Conservation (phyloP, 441 rosid genomes). For the Kokia cookei region DNA sequence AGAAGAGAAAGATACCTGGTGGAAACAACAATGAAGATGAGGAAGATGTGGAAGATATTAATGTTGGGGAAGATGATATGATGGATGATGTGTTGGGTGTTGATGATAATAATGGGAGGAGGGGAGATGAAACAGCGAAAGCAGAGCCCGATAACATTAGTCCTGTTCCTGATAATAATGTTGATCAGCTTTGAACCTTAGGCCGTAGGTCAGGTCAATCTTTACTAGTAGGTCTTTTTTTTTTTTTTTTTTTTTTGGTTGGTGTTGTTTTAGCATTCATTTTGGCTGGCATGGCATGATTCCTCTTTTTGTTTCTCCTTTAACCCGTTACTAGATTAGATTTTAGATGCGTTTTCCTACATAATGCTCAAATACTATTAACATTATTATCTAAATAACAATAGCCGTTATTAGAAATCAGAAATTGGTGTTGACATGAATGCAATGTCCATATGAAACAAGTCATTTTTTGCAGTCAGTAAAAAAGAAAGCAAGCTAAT, state of each 20-base stretch:
- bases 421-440: too few relatives aligned
- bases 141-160: constrained; percentile 31
- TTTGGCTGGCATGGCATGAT: background rate
- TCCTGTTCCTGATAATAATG: constrained; percentile 20
- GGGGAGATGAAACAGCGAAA: constrained; percentile 32
- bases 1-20: constrained; percentile 76
- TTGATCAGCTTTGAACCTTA: constrained; percentile 4
- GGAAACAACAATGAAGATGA: constrained; percentile 64
- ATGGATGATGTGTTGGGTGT: constrained; percentile 79
- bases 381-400: too few relatives aligned
- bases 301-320: background rate
- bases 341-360: background rate
- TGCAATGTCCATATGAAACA: too few relatives aligned
- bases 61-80: constrained; percentile 81
- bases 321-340: background rate
- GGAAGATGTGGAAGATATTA: constrained; percentile 73
- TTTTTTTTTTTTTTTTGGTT: background rate
- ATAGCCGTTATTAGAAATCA: too few relatives aligned
- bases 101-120: constrained; percentile 41
- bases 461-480: too few relatives aligned
- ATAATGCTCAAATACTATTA: too few relatives aligned
- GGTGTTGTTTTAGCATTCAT: background rate
- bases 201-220: background rate
- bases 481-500: too few relatives aligned
- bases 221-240: background rate